A percentile compares a stretch with the other conserved stretches of the same genome.
These are phyloP conservation scores for Solanum peruvianum DNA, from an alignment of 257 asterid genomes.

Conservation along the genomic window DNA sequence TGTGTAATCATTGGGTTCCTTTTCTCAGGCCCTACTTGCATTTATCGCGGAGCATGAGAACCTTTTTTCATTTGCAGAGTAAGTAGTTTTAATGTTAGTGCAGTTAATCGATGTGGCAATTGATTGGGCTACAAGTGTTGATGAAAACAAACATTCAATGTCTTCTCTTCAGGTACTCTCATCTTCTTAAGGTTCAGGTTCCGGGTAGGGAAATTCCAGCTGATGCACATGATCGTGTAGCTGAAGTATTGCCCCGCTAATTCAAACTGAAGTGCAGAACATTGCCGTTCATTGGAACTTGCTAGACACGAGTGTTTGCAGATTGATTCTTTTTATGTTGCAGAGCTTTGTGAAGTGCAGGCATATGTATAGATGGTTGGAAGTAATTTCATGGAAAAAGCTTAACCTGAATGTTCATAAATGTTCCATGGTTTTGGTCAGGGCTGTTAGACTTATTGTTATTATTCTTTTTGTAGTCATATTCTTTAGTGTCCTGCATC, in stretches of 20 bases:
- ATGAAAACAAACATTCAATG: neutral
- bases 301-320: neutral
- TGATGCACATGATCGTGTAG: constrained; percentile 72
- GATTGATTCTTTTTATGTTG: constrained; percentile 1
- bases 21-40: constrained; percentile 81
- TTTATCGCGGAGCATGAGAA: constrained; percentile 68
- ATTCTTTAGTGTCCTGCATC: neutral
- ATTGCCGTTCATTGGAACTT: neutral
- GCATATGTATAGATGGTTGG: neutral
- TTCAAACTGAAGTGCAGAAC: neutral
- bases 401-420: neutral
- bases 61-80: constrained; percentile 73
- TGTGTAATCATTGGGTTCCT: neutral
- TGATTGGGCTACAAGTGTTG: neutral
- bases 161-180: constrained; percentile 44
- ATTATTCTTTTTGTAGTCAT: neutral
- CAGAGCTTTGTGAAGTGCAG: constrained; percentile 6
- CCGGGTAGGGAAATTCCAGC: constrained; percentile 92
- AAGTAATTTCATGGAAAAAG: neutral
- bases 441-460: neutral
- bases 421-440: neutral
- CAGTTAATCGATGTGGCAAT: neutral
- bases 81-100: constrained; percentile 18
- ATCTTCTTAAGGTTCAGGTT: constrained; percentile 68
- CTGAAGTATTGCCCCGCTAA: constrained; percentile 46